Evolutionary conservation across 176 grass and related monocot species (phyloP), one percentile per base, ranked within the genome.

Genomic region (Avena insularis): DNA sequence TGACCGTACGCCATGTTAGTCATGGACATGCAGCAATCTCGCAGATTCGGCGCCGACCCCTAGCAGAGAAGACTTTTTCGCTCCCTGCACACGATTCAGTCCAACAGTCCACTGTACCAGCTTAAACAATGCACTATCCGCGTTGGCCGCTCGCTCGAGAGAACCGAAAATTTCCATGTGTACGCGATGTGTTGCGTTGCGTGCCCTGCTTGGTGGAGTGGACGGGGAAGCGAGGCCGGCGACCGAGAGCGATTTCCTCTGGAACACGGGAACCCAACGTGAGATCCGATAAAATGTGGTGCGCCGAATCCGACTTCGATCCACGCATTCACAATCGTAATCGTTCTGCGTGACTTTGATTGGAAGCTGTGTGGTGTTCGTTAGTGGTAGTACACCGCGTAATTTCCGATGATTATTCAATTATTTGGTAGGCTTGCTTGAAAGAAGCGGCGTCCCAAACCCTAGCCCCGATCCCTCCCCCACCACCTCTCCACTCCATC

Each of bases 271-370:
- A 92, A 85, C 31, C 80, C 31, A 77, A 85, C 87, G 58, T 80
- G 87, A 83, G 84, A 87, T 87, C 84, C 87, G 69, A 89, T 81
- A 12, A 69, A 82, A 85, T 85, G 90, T 23, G 82, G 82, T 77
- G 90, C 84, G 59, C 62, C 75, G 83, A 87, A 89, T 89, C 87
- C 27, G 80, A 77, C 53, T 80, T 92, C 68, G 83, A 81, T 84
- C 79, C 70, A 47, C 54, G 82, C 79, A 59, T 83, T 76, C 71
- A 46, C 36, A 53, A 62, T 27, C 47, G 5, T 68, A 51, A 14
- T 81, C 79, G 5, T 81, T 19, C 8, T 66, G 59, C 84, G 84
- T 76, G 87, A 80, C 40, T 76, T 78, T 49, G 73, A 11, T 78
- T 62, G 54, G 53, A 70, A 53, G 29, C n/a, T 43, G 71, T 43